A percentile compares a stretch with the other conserved stretches of the same genome.
phyloP scores from a whole-genome alignment of 495 filamentous ascomycete genomes.

The Apodospora peruviana region DNA sequence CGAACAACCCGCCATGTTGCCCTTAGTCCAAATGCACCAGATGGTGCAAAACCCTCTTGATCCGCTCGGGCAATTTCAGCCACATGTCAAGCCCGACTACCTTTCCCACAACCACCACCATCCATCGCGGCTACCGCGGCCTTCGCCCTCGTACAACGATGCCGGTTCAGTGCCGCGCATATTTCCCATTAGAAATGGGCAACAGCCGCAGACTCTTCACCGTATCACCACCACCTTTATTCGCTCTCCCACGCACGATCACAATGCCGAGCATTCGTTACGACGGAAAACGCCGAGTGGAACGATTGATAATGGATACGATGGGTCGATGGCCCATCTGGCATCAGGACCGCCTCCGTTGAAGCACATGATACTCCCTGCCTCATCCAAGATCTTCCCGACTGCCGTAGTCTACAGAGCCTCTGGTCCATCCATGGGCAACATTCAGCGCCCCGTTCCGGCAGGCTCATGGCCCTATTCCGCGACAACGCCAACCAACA shows the following conservation, averaged over 20 bases:
- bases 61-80: slow-evolving; percentile 22
- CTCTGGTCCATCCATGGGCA: slow-evolving; percentile 3
- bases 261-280: slow-evolving; percentile 66
- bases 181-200: slow-evolving; percentile 37
- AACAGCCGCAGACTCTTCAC: slow-evolving; percentile 25
- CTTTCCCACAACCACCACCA: slow-evolving; percentile 23
- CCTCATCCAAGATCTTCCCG: slow-evolving; percentile 35
- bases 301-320: slow-evolving; percentile 88
- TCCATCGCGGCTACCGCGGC: slow-evolving; percentile 10
- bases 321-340: slow-evolving; percentile 75
- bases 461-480: slow-evolving; percentile 18
- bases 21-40: slow-evolving; percentile 43
- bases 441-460: slow-evolving; percentile 9
- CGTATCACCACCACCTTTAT: slow-evolving; percentile 25
- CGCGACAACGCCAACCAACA: slow-evolving; percentile 1
- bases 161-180: slow-evolving; percentile 23
- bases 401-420: slow-evolving; percentile 20
- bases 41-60: slow-evolving; percentile 42
- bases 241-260: slow-evolving; percentile 31
- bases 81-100: slow-evolving; percentile 27
- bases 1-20: slow-evolving; percentile 32
- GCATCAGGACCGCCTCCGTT: slow-evolving; percentile 68
- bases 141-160: slow-evolving; percentile 10
- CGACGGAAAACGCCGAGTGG: slow-evolving; percentile 92
- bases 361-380: slow-evolving; percentile 82